Conservation (phyloP, 2,329 filamentous ascomycete genomes). For the Beauveria varroae region DNA sequence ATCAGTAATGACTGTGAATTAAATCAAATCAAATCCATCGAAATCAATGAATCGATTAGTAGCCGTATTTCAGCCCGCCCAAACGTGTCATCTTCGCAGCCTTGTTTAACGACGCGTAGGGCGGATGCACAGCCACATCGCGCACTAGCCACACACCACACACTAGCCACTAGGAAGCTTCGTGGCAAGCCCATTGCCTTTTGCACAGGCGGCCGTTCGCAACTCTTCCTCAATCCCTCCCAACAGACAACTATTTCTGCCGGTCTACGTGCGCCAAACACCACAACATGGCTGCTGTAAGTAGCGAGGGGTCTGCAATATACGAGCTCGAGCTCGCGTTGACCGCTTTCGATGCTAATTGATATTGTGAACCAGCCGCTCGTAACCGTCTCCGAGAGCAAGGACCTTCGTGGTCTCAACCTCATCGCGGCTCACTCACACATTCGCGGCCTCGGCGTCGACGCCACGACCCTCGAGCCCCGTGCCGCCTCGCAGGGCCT, state of each 20-base stretch:
- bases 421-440: conserved; percentile 98
- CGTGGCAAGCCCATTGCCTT: conserved; percentile 3
- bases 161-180: conserved; percentile 7
- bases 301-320: conserved; percentile 18
- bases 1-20: too few relatives aligned
- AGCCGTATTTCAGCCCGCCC: too few relatives aligned
- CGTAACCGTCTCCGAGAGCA: conserved; percentile 83
- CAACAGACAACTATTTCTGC: conserved; percentile 10
- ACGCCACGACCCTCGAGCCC: conserved; percentile 83
- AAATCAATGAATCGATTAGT: too few relatives aligned
- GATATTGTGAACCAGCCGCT: conserved; percentile 38
- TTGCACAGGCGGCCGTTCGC: not conserved
- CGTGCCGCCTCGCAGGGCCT: conserved; percentile 81
- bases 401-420: conserved; percentile 92
- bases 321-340: not conserved
- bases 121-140: not conserved
- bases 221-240: conserved; percentile 6
- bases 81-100: too few relatives aligned
- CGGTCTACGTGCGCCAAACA: conserved; percentile 15
- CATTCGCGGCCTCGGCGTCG: conserved; percentile 90
- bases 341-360: conserved; percentile 14
- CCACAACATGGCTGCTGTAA: conserved; percentile 45
- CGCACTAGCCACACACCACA: conserved; percentile 7
- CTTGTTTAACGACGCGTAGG: not conserved
- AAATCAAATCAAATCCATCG: too few relatives aligned